A percentile compares a stretch with the other conserved stretches of the same genome.
Conservation (phyloP, 176 grass and related monocot genomes). For the Cenchrus fungigraminus region DNA sequence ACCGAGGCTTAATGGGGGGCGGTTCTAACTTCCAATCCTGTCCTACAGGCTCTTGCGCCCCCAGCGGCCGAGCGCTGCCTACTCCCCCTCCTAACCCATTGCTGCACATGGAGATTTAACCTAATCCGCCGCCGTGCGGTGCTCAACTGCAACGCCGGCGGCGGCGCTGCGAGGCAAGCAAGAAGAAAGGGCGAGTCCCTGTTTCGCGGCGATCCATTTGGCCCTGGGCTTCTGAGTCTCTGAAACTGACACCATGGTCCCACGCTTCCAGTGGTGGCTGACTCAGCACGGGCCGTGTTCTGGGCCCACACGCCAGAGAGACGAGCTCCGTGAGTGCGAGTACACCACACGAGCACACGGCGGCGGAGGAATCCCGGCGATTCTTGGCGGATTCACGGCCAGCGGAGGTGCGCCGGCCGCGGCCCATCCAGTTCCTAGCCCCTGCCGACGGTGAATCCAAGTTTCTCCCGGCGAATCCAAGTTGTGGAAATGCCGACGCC, state of each 20-base stretch:
- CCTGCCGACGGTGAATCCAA: too few relatives aligned
- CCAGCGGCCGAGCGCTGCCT: background rate
- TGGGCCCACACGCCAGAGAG: background rate
- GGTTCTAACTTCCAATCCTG: background rate
- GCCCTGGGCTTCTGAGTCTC: background rate
- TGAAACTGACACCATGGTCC: constrained; percentile 7
- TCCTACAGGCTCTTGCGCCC: background rate
- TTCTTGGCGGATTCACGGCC: background rate
- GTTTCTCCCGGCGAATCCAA: constrained; percentile 22
- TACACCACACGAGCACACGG: background rate
- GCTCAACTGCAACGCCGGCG: background rate
- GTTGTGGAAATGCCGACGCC: constrained; percentile 13
- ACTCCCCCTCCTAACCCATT: background rate
- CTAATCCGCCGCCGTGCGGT: background rate
- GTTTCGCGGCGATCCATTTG: background rate
- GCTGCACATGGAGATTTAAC: background rate
- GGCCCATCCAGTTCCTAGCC: background rate
- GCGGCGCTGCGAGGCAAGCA: background rate
- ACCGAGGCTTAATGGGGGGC: background rate
- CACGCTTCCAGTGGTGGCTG: background rate
- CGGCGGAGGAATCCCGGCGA: background rate
- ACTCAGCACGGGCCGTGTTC: background rate
- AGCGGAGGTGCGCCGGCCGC: background rate
- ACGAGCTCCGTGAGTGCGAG: background rate
- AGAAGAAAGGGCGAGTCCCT: background rate